Conservation (phyloP, 2,329 filamentous ascomycete genomes). For the Mariannaea elegans region DNA sequence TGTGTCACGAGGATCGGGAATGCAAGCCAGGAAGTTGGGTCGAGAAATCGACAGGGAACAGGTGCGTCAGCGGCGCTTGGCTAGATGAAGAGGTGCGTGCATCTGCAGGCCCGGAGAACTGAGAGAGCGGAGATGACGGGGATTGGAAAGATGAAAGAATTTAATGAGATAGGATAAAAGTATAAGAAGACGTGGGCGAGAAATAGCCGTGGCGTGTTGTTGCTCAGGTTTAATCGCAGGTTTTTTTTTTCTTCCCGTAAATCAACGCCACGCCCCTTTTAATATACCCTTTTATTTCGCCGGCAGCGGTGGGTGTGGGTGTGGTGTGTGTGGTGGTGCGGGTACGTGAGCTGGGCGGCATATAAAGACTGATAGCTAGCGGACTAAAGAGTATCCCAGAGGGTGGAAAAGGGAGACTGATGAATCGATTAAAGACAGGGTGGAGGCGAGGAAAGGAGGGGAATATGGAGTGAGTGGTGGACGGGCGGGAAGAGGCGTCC, state of each 20-base stretch:
- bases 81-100: conserved; percentile 9
- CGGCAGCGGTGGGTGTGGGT: neutral
- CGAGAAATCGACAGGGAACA: neutral
- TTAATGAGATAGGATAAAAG: neutral
- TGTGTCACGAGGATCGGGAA: neutral
- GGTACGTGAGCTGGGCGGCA: conserved; percentile 6
- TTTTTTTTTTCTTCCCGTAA: too few relatives aligned
- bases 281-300: too few relatives aligned
- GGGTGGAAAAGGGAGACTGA: neutral
- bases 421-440: too few relatives aligned
- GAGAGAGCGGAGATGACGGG: conserved; percentile 1
- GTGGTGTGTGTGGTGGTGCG: neutral
- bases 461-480: neutral
- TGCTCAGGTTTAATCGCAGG: too few relatives aligned
- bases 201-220: neutral
- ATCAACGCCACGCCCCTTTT: neutral
- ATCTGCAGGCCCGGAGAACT: neutral
- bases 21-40: neutral
- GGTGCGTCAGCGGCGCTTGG: conserved; percentile 30
- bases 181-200: neutral
- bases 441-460: neutral
- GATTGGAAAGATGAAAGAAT: neutral
- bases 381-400: neutral
- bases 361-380: neutral
- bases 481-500: neutral